These are phyloP conservation scores for Rosa hybrid DNA, from an alignment of 331 rosid species.

Conservation along the genomic window DNA sequence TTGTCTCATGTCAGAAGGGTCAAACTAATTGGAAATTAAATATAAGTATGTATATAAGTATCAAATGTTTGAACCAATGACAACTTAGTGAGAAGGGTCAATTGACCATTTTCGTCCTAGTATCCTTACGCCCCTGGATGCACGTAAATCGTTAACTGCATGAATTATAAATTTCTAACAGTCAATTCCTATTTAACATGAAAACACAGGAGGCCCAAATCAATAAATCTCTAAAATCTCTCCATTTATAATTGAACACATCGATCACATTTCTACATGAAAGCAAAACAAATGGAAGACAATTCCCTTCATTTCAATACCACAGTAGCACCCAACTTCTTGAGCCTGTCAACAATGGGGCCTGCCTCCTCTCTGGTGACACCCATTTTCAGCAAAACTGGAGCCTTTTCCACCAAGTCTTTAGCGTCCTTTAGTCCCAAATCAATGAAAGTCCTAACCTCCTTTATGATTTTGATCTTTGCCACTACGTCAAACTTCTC, in stretches of 20 bases:
- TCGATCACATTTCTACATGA: neutral
- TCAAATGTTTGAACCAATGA: no score
- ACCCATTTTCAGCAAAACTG: slow-evolving; percentile 31
- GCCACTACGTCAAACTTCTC: slow-evolving; percentile 32
- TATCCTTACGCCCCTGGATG: neutral
- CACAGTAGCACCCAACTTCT: slow-evolving; percentile 24
- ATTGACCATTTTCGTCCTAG: no score
- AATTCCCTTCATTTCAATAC: slow-evolving; percentile 2
- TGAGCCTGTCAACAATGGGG: slow-evolving; percentile 30
- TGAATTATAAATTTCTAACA: neutral
- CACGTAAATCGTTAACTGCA: neutral
- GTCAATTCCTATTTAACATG: neutral
- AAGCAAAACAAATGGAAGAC: neutral
- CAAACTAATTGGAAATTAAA: no score
- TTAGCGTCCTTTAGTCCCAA: slow-evolving; percentile 39
- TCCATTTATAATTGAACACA: neutral
- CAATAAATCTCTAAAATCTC: neutral
- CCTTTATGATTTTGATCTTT: slow-evolving; percentile 42
- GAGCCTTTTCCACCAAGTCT: slow-evolving; percentile 37
- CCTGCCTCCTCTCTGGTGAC: slow-evolving; percentile 30
- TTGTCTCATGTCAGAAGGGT: no score
- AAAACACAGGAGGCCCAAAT: neutral
- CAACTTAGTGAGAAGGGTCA: no score
- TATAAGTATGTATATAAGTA: no score
- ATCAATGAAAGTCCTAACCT: slow-evolving; percentile 31